Percentiles rank a stretch among this genome's conserved stretches.
phyloP scores from a whole-genome alignment of 1,139 yeast genomes.

The Pichia sp. region DNA sequence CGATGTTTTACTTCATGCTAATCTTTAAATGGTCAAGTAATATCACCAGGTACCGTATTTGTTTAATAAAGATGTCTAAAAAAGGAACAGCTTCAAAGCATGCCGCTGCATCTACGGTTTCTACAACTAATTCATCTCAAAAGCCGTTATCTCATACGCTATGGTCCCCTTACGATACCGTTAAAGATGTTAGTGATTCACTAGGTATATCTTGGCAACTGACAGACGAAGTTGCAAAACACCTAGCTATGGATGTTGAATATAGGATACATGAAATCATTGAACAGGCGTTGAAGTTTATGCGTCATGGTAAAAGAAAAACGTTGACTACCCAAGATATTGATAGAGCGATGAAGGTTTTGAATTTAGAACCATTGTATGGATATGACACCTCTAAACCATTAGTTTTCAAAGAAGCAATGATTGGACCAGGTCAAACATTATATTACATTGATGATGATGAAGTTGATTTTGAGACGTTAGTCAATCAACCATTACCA shows the following conservation, averaged over 20 bases:
- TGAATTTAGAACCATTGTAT: constrained; percentile 83
- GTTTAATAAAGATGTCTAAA: constrained; percentile 4
- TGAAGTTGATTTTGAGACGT: constrained; percentile 89
- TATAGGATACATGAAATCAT: constrained; percentile 91
- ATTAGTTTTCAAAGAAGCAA: constrained; percentile 68
- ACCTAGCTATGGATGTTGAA: constrained; percentile 97
- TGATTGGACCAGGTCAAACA: constrained; percentile 91
- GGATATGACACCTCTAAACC: constrained; percentile 65
- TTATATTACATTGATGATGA: constrained; percentile 87
- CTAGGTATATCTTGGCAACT: constrained; percentile 65
- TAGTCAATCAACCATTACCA: constrained; percentile 91
- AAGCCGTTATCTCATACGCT: constrained; percentile 64
- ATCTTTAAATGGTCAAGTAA: too few relatives aligned
- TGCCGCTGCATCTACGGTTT: not conserved
- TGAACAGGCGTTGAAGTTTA: constrained; percentile 92
- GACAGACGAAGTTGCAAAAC: constrained; percentile 89
- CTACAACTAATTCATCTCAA: constrained; percentile 2
- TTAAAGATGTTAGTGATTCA: constrained; percentile 91
- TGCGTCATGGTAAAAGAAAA: constrained; percentile 89
- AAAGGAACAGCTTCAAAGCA: not conserved
- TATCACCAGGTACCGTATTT: too few relatives aligned
- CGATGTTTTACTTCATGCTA: too few relatives aligned
- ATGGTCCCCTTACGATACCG: constrained; percentile 98
- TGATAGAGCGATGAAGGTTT: constrained; percentile 70
- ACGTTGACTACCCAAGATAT: constrained; percentile 78